These are phyloP conservation scores for Kappamyces sp. DNA, from an alignment of 192 early-diverging fungal species.

Conservation along the genomic window DNA sequence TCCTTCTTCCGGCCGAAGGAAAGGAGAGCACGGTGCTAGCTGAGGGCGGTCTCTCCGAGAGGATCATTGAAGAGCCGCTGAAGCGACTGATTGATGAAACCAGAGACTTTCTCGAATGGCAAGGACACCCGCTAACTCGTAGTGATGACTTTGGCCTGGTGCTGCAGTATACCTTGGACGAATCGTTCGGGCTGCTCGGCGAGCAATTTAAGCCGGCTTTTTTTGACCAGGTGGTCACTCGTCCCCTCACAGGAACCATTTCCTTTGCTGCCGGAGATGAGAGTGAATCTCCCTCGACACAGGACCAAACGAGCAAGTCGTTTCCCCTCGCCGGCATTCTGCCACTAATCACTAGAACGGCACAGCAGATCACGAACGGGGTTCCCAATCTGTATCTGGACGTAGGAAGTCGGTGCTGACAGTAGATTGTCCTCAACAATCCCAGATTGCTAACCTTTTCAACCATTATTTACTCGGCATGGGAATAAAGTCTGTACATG, in stretches of 20 bases:
- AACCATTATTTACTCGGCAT: constrained; percentile 41
- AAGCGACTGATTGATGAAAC: constrained; percentile 76
- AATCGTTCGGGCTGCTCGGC: constrained; percentile 30
- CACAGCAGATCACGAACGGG: constrained; percentile 29
- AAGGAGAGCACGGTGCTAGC: constrained; percentile 58
- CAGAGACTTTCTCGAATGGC: constrained; percentile 83
- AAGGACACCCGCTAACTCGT: constrained; percentile 14
- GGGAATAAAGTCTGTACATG: constrained; percentile 24
- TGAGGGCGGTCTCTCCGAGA: constrained; percentile 42
- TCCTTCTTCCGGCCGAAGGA: constrained; percentile 57
- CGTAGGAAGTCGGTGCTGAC: constrained; percentile 21
- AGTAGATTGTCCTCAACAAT: constrained; percentile 26
- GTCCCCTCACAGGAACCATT: constrained; percentile 4
- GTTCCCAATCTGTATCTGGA: constrained; percentile 37
- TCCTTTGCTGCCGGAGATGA: constrained; percentile 23
- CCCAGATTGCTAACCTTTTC: constrained; percentile 38
- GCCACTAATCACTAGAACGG: constrained; percentile 29
- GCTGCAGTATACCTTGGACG: constrained; percentile 23
- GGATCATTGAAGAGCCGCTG: constrained; percentile 41
- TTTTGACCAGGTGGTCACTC: constrained; percentile 6
- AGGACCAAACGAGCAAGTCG: constrained; percentile 38
- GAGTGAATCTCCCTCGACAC: constrained; percentile 66
- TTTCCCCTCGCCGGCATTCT: constrained; percentile 35
- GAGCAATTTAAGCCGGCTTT: constrained; percentile 26
- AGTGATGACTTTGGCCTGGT: constrained; percentile 31